Evolutionary conservation across 768 basidiomycete genomes (phyloP), one percentile per base, ranked within the genome.

Genomic region (Panaeolus papilionaceus): DNA sequence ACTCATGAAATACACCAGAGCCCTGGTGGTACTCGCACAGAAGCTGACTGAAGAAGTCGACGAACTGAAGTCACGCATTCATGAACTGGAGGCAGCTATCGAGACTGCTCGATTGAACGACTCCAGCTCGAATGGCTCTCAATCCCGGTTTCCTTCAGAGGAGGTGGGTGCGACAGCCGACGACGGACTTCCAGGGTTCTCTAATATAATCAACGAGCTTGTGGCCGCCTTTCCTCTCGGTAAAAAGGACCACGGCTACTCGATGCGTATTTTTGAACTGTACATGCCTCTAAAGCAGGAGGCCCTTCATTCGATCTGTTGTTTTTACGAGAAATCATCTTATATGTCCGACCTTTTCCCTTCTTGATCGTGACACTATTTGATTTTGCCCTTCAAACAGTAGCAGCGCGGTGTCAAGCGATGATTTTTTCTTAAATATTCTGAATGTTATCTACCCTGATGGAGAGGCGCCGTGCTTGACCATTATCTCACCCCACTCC

Each of bases 221-320:
- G 79, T 81, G 71, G 77, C 82, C 49, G 80, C 86, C 4, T 87
- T 85, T 69, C 86, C 86, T 9, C 81, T 86, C 38, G 86, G 86
- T 20, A 67, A 83, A 63, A 79, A 75, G 39, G 82, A 82, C 49
- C 77, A 76, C 47, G 75, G 74, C 12, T 79, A 82, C 69, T 71
- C 73, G 54, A 84, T 80, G 58, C 68, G 68, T 3, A 66, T 79
- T 28, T 86, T 87, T 65, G 49, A 71, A 4, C 71, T 77, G 0
- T 85, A 81, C 67, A 69, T 87, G 8, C 85, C 87, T 3, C 37
- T 75, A 6, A 79, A 72, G 44, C 77, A 79, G 62, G 73, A 76
- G 23, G 83, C 86, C 5, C 66, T 83, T 61, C 74, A 81, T 61
- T 70, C 86, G 10, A 74, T 79, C 7, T 75, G 79, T 38, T 71